Percentiles rank a stretch among this genome's conserved stretches.
Conservation (phyloP, 768 basidiomycete species). For the Suillus variegatus region DNA sequence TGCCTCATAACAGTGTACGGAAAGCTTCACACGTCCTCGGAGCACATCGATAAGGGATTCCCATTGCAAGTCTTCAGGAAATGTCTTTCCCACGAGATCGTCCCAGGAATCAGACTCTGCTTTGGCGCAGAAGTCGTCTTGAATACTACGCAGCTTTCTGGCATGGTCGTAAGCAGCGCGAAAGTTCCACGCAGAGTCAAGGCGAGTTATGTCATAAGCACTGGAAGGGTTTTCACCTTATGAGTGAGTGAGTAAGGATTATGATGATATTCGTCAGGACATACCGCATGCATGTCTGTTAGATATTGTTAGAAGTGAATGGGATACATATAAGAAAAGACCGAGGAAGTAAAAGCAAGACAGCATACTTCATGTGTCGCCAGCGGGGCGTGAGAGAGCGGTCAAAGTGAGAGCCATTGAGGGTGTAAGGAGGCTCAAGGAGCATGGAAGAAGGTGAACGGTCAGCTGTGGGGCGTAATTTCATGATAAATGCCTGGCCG, state of each 20-base stretch:
- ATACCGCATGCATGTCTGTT: conserved; percentile 45
- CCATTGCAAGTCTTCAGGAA: conserved; percentile 71
- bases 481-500: conserved; percentile 54
- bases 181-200: conserved; percentile 80
- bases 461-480: conserved; percentile 48
- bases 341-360: neutral
- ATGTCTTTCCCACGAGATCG: conserved; percentile 36
- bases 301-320: neutral
- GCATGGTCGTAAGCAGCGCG: conserved; percentile 79
- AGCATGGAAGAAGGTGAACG: conserved; percentile 47
- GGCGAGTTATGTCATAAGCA: conserved; percentile 53
- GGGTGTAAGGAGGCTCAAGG: conserved; percentile 51
- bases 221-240: conserved; percentile 36
- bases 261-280: conserved; percentile 7
- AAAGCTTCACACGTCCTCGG: conserved; percentile 67
- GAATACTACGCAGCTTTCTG: conserved; percentile 61
- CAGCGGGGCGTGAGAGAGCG: conserved; percentile 22
- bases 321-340: neutral
- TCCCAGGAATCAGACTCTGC: conserved; percentile 49
- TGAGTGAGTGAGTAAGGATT: neutral
- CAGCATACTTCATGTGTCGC: conserved; percentile 30
- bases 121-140: conserved; percentile 70
- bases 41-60: conserved; percentile 78
- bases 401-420: conserved; percentile 27
- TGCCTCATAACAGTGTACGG: conserved; percentile 46